phyloP scores from a whole-genome alignment of 495 filamentous ascomycete genomes.

The Trichoderma orchidacearum region DNA sequence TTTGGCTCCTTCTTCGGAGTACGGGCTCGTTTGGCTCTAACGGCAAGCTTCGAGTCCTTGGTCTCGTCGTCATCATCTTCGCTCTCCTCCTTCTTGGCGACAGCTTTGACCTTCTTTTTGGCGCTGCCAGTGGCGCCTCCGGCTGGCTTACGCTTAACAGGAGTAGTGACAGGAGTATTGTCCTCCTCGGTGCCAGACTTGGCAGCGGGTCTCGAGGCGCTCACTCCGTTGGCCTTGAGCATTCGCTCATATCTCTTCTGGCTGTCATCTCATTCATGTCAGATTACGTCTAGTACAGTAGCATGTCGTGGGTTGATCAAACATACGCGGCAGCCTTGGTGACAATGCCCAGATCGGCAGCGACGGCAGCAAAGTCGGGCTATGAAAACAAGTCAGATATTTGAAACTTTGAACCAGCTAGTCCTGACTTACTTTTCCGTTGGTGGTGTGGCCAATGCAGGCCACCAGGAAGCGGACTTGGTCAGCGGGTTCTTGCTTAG shows the following conservation, averaged over 20 bases:
- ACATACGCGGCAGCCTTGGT: slow-evolving; percentile 56
- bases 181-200: background rate
- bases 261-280: slow-evolving; percentile 16
- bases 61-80: slow-evolving; percentile 16
- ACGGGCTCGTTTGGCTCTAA: slow-evolving; percentile 3
- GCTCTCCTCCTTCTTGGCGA: slow-evolving; percentile 24
- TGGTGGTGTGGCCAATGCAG: slow-evolving; percentile 44
- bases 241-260: slow-evolving; percentile 55
- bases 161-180: background rate
- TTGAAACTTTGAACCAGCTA: background rate
- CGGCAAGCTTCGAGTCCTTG: slow-evolving; percentile 14
- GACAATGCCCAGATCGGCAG: slow-evolving; percentile 47
- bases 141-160: background rate
- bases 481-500: slow-evolving; percentile 31
- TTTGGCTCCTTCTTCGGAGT: background rate
- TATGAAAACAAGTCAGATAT: slow-evolving; percentile 15
- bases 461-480: slow-evolving; percentile 51
- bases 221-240: slow-evolving; percentile 41
- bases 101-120: slow-evolving; percentile 14
- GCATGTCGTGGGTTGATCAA: no score
- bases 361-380: slow-evolving; percentile 49
- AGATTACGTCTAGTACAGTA: no score
- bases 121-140: slow-evolving; percentile 3
- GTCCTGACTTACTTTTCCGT: slow-evolving; percentile 35
- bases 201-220: slow-evolving; percentile 4